Evolutionary conservation across 73 alveolate species (phyloP), one percentile per base, ranked within the genome.

Genomic region (Paramecium pentaurelia): DNA sequence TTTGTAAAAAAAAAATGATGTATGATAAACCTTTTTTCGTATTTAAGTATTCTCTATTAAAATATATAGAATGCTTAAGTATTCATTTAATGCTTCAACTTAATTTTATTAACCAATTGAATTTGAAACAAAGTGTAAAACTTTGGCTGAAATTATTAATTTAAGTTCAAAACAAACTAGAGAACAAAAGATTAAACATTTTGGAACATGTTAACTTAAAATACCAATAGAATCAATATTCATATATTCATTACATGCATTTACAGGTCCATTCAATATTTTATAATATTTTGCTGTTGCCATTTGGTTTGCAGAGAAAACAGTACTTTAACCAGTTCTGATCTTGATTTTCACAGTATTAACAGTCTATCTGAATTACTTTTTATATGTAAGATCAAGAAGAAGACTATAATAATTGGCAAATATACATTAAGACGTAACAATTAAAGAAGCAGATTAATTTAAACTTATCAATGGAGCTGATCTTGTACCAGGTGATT

Each of bases 201-300:
- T 32, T 64, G 84, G 84, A 12, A 64, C 42, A 3, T 32, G 84
- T 28, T 34, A 64, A 64, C 47, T 64, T 32, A 64, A 64, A 32
- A 64, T 64, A 9, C 84, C 84, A 10, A 64, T 64, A 32, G 84
- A 64, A 64, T 64, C 84, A 3, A 64, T 64, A 10, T 64, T 64
- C 28, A 28, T 64, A 1, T 64, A 64, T 64, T 64, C 84, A 28
- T 64, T 64, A 14, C 45, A 64, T 64, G 84, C 84, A 12, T 64
- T 64, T 64, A 64, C 84, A 64, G 84, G 84, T 64, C 84, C 84
- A 64, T 64, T 64, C 12, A 64, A 64, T 64, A 45, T 45, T 47
- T 42, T 80, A 11, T 28, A 80, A 80, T 45, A 80, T 80, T 80
- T 80, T 42, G 71, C 91, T 25, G 58, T 80, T 80, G 91, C 77